Percentiles rank a stretch among this genome's conserved stretches.
These are phyloP conservation scores for Clitopilus passeckerianus DNA, from an alignment of 768 basidiomycete species.

Conservation along the genomic window DNA sequence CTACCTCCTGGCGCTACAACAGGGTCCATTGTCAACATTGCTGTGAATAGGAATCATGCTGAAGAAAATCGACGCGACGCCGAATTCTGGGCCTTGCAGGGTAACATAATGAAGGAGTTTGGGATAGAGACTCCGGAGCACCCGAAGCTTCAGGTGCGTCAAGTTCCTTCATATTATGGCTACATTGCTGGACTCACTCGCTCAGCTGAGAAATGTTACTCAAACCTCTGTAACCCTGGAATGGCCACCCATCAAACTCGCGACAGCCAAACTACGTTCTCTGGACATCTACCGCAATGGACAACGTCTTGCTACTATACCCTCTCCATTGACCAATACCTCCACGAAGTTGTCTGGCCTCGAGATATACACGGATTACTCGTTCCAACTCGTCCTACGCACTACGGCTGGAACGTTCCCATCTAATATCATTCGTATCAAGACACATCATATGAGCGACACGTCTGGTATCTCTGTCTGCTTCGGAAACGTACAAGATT, in stretches of 20 bases:
- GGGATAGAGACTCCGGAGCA: constrained; percentile 62
- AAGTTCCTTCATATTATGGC: background rate
- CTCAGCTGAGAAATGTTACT: constrained; percentile 84
- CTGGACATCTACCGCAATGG: constrained; percentile 93
- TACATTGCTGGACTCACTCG: background rate
- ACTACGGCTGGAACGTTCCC: constrained; percentile 90
- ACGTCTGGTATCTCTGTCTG: constrained; percentile 94
- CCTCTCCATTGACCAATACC: constrained; percentile 76
- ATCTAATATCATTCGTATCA: constrained; percentile 76
- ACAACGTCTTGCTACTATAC: constrained; percentile 82
- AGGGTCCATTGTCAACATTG: constrained; percentile 96
- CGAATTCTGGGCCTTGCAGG: constrained; percentile 84
- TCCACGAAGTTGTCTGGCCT: constrained; percentile 85
- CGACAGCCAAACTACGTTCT: constrained; percentile 79
- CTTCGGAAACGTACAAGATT: constrained; percentile 86
- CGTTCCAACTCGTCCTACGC: constrained; percentile 90
- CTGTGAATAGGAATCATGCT: constrained; percentile 79
- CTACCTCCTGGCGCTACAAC: constrained; percentile 89
- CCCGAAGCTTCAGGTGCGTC: constrained; percentile 68
- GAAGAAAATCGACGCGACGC: constrained; percentile 81
- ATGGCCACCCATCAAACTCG: constrained; percentile 85
- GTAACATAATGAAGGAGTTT: constrained; percentile 71
- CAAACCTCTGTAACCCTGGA: constrained; percentile 97
- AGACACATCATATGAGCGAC: constrained; percentile 92
- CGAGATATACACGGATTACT: constrained; percentile 79